These are phyloP conservation scores for Ganoderma resinaceum DNA, from an alignment of 1,284 basidiomycete species.

Conservation along the genomic window DNA sequence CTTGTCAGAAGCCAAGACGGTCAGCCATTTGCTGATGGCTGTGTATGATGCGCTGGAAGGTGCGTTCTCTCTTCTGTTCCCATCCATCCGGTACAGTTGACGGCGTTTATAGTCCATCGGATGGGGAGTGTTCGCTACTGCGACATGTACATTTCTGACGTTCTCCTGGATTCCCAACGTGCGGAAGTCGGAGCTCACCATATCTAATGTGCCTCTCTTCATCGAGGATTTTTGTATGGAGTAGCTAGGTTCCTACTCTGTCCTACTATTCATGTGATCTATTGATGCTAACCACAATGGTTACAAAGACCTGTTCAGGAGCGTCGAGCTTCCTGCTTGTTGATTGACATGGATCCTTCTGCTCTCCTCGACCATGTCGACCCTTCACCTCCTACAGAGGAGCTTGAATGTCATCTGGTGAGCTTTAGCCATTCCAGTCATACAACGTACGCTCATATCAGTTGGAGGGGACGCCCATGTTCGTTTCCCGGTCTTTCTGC, in stretches of 20 bases:
- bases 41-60: constrained; percentile 1
- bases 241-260: neutral
- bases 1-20: neutral
- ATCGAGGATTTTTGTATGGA: neutral
- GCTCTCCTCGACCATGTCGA: too few species aligned
- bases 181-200: neutral
- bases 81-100: too few species aligned
- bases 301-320: neutral
- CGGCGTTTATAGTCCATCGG: neutral
- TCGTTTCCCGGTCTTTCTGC: neutral
- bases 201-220: neutral
- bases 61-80: neutral
- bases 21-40: neutral
- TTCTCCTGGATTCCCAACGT: neutral
- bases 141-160: neutral
- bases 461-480: neutral
- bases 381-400: neutral
- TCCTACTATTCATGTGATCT: neutral
- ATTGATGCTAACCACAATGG: neutral
- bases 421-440: neutral
- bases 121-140: neutral
- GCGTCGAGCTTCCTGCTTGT: neutral
- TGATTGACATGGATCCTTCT: neutral
- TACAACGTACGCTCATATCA: neutral
- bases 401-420: neutral